Evolutionary conservation across 2,329 filamentous ascomycete species (phyloP).

Genomic region (Cryphonectria carpinicola): DNA sequence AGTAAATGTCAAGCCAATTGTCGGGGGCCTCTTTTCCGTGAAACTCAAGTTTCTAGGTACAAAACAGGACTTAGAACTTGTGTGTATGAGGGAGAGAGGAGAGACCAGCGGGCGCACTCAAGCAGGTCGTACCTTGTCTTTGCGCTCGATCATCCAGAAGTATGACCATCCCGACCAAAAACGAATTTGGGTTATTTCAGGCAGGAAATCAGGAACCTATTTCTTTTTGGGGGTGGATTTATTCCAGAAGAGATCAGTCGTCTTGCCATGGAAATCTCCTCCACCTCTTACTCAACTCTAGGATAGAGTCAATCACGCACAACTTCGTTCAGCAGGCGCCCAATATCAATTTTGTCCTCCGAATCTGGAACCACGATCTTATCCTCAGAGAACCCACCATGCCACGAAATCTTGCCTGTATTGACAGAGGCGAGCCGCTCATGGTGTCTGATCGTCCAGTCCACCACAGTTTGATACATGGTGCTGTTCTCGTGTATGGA

Average conservation of each 20-base stretch:
- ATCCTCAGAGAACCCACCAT: neutral
- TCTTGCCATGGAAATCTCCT: neutral
- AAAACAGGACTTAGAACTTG: neutral
- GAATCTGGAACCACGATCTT: conserved; percentile 19
- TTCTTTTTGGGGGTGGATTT: neutral
- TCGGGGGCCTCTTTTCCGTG: conserved; percentile 32
- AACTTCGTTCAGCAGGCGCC: conserved; percentile 24
- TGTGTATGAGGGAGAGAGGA: neutral
- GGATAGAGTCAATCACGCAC: neutral
- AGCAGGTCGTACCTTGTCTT: conserved; percentile 4
- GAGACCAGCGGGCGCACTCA: neutral
- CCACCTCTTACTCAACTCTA: neutral
- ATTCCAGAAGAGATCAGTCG: neutral
- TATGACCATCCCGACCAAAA: conserved; percentile 24
- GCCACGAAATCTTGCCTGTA: conserved; percentile 1
- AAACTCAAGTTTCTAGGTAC: conserved; percentile 19
- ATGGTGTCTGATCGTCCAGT: conserved; percentile 17
- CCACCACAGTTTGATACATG: conserved; percentile 11
- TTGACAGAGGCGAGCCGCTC: conserved; percentile 15
- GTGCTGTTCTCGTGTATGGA: conserved; percentile 15
- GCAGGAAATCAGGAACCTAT: conserved; percentile 17
- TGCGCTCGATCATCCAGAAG: conserved; percentile 24
- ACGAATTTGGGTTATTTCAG: conserved; percentile 20
- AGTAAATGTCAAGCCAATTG: conserved; percentile 34
- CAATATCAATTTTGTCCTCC: conserved; percentile 12